phyloP scores from a whole-genome alignment of 1,284 basidiomycete genomes.

The Takashimella koratensis region DNA sequence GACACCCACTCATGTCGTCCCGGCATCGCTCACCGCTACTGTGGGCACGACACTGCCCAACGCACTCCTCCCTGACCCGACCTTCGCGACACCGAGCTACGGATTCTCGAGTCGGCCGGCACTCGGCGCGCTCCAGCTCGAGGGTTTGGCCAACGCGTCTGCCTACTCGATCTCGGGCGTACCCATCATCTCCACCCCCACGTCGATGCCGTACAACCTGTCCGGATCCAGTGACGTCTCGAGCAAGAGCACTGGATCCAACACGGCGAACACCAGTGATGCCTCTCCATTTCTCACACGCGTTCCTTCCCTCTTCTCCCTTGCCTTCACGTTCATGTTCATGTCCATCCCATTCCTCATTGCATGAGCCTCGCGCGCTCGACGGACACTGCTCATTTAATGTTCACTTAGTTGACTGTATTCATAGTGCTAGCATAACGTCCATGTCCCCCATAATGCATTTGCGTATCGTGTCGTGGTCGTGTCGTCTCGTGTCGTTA shows the following conservation, averaged over 20 bases:
- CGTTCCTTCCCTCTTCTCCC: not conserved
- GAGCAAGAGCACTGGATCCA: not conserved
- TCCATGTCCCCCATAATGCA: not conserved
- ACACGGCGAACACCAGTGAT: not conserved
- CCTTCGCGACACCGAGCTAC: slow-evolving; percentile 64
- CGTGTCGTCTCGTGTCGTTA: not conserved
- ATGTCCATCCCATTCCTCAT: too few relatives aligned
- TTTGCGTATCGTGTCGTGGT: not conserved
- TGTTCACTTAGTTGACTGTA: not conserved
- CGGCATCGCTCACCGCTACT: slow-evolving; percentile 59
- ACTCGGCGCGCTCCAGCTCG: slow-evolving; percentile 45
- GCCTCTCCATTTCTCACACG: not conserved
- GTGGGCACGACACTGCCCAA: slow-evolving; percentile 71
- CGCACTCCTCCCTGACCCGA: slow-evolving; percentile 63
- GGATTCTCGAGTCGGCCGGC: slow-evolving; percentile 55
- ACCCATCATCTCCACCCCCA: slow-evolving; percentile 17
- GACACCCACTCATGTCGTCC: slow-evolving; percentile 27
- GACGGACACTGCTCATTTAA: too few relatives aligned
- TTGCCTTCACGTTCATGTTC: too few relatives aligned
- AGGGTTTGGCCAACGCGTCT: slow-evolving; percentile 30
- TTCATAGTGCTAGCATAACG: not conserved
- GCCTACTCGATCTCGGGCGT: slow-evolving; percentile 21
- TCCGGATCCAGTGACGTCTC: not conserved
- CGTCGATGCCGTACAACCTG: not conserved
- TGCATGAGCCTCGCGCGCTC: too few relatives aligned